phyloP scores from a whole-genome alignment of 2,329 filamentous ascomycete species.

The Aulographum hederae region DNA sequence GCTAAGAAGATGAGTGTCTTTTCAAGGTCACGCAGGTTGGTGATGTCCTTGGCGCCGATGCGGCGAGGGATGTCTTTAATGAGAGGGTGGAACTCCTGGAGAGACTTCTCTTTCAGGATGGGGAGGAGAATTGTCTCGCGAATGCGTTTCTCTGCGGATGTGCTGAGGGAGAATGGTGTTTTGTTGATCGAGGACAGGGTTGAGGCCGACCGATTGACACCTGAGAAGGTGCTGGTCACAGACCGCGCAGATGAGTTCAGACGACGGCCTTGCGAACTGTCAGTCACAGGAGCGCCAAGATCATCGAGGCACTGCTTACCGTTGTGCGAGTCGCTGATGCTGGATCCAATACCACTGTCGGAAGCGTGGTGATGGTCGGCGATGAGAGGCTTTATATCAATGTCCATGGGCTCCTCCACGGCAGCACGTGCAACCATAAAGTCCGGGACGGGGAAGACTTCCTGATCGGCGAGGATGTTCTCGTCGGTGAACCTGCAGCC shows the following conservation, averaged over 20 bases:
- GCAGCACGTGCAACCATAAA: conserved; percentile 21
- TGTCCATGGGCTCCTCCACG: conserved; percentile 18
- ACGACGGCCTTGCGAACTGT: background rate
- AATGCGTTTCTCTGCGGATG: conserved; percentile 58
- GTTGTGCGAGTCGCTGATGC: conserved; percentile 20
- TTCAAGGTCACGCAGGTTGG: conserved; percentile 82
- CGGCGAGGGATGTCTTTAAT: conserved; percentile 61
- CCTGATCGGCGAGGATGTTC: conserved; percentile 26
- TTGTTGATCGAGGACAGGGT: conserved; percentile 18
- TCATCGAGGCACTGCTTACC: background rate
- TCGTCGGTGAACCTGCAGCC: conserved; percentile 11
- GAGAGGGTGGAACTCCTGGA: conserved; percentile 68
- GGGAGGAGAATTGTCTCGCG: conserved; percentile 50
- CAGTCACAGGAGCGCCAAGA: background rate
- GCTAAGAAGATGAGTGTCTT: conserved; percentile 83
- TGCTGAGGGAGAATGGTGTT: conserved; percentile 45
- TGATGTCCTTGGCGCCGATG: conserved; percentile 70
- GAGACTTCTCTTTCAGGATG: conserved; percentile 36
- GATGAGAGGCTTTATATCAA: conserved; percentile 21
- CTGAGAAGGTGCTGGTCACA: conserved; percentile 16
- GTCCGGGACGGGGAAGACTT: conserved; percentile 28
- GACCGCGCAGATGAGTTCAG: conserved; percentile 15
- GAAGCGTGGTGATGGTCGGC: conserved; percentile 49
- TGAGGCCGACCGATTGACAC: conserved; percentile 26
- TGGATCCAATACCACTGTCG: conserved; percentile 78